Percentiles rank a stretch among this genome's conserved stretches.
Conservation (phyloP, 352 stramenopile species). For the Phytophthora citrophthora region DNA sequence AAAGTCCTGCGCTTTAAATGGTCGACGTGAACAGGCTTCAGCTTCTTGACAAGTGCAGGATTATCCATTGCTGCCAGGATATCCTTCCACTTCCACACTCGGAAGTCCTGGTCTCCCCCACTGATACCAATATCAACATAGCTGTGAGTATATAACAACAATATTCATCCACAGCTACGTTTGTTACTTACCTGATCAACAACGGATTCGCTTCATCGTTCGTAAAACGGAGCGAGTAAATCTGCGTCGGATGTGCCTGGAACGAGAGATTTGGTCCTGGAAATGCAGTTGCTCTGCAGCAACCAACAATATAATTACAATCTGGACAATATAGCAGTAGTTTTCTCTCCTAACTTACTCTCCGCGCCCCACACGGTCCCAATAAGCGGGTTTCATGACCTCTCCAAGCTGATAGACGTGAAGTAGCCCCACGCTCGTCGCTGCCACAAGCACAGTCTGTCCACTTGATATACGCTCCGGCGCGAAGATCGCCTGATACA, state of each 20-base stretch:
- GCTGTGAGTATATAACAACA: not conserved
- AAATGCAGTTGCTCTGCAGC: conserved; percentile 41
- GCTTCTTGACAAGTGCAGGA: conserved; percentile 14
- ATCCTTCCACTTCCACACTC: conserved; percentile 77
- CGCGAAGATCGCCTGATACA: conserved; percentile 63
- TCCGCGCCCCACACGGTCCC: conserved; percentile 48
- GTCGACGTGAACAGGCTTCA: conserved; percentile 54
- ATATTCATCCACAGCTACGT: conserved; percentile 6
- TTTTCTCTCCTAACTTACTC: conserved; percentile 31
- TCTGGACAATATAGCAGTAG: not conserved
- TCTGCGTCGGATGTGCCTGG: conserved; percentile 72
- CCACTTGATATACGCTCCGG: conserved; percentile 35
- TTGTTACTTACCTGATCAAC: conserved; percentile 55
- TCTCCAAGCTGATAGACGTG: conserved; percentile 61
- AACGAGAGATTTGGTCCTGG: conserved; percentile 64
- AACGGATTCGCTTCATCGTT: conserved; percentile 57
- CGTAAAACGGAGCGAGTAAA: conserved; percentile 78
- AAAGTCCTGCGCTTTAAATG: conserved; percentile 62
- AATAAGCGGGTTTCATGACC: conserved; percentile 55
- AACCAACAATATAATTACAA: conserved; percentile 17
- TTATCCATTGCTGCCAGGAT: conserved; percentile 54
- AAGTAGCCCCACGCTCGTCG: conserved; percentile 65
- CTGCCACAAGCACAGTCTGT: conserved; percentile 60
- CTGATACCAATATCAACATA: conserved; percentile 29
- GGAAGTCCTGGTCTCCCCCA: conserved; percentile 80